Conservation (phyloP, 179 eudicot genomes). For the Silene coronaria region DNA sequence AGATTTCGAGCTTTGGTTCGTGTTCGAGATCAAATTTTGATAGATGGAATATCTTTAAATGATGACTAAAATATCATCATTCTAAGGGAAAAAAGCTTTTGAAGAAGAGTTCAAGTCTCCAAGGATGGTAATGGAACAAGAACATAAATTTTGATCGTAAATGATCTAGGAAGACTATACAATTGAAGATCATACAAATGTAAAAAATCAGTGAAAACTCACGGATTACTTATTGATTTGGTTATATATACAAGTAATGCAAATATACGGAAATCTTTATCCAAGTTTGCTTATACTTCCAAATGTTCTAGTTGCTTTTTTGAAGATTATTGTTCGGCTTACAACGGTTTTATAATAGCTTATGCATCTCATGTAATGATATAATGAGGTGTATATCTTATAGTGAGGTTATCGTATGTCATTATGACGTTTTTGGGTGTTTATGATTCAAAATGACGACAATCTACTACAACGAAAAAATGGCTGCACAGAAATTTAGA, state of each 20-base stretch:
- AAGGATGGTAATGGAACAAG: not conserved
- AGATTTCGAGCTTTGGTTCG: not conserved
- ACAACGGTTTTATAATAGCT: not conserved
- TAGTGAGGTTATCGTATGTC: too few relatives aligned
- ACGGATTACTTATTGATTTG: not conserved
- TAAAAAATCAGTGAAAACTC: constrained; percentile 1
- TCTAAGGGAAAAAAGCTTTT: not conserved
- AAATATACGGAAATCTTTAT: not conserved
- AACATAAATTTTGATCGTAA: not conserved
- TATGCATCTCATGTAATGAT: not conserved
- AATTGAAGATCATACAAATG: constrained; percentile 3
- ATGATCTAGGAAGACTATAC: not conserved
- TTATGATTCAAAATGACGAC: too few relatives aligned
- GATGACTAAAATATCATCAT: constrained; percentile 12
- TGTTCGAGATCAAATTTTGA: not conserved
- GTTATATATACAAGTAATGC: not conserved
- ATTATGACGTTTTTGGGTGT: too few relatives aligned
- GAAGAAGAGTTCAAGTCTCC: not conserved
- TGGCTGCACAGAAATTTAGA: not conserved
- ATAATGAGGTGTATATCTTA: not conserved
- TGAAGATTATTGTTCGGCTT: not conserved
- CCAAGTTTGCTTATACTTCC: not conserved
- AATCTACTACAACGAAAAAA: not conserved
- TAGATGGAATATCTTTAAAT: not conserved
- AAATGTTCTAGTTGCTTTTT: not conserved